Base-by-base conservation (phyloP, 225 moss, liverwort and hornwort genomes). In the Physcomitrium patens region DNA sequence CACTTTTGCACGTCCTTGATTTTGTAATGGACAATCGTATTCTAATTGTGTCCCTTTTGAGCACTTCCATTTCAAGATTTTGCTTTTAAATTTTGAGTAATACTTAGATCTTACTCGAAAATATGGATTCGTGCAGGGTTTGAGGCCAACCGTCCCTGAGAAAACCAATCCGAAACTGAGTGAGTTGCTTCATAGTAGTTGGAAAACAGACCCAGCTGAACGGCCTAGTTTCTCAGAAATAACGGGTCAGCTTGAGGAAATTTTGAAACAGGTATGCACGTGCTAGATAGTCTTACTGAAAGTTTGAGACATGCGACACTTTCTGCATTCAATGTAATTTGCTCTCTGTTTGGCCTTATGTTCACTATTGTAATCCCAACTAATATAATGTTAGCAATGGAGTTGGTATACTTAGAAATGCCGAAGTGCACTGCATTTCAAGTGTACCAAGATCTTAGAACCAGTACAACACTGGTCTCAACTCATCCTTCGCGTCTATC, bases 111-210 rank as follows among this genome's bases (percentile, higher is more conserved):
- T 67, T 10, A 22, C 19, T 65, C 52, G 11, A 16, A 45, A 45
- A 71, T 7, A 49, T 70, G 77, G 17, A 54, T 73, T 50, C 14
- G 24, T 79, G n/a, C 79, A 97, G 97, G 94, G 94, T 65, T 79
- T 97, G 79, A 91, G 97, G 74, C 94, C 97, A 68, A 81, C 82
- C 24, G 90, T 97, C 49, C 94, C 97, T 10, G 91, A 79, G 71
- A 89, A 90, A 65, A 86, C 91, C 42, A 80, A 89, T 69, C 87
- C 90, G 28, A 86, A 85, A 81, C 65, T 96, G 27, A 57, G 75
- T 5, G 89, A 84, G 72, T 37, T 86, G 75, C 78, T 86, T 60
- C 78, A 76, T 65, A 74, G 59, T 63, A 81, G 84, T 67, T 87
- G 87, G 87, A 74, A 75, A 71, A n/a, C 74, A 42, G 68, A 82